Base-by-base conservation (phyloP, 108 stramenopile genomes). In the Nitzschia inconspicua region DNA sequence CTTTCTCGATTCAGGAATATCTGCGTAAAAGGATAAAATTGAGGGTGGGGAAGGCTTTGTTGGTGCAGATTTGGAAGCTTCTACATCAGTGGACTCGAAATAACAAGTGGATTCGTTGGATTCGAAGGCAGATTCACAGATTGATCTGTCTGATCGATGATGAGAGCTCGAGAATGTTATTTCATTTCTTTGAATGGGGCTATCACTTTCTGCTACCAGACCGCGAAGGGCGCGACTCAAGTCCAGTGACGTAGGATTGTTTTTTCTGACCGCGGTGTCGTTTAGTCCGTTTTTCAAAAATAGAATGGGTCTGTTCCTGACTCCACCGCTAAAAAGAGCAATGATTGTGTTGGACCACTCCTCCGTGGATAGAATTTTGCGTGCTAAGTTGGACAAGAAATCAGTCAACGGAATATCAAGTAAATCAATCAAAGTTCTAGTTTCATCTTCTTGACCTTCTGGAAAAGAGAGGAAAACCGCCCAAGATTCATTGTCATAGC, bases 361-460 rank as follows among this genome's bases (percentile, higher is more conserved):
- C 3, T 43, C 47, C 6, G 37, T 47, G 23, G 51, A 30, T 28
- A 60, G 46, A 16, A 47, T 30, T 8, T 13, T 2, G 18, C 3
- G 4, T n/a, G n/a, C n/a, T 6, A 60, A 1, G 2, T 20, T 26
- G 1, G n/a, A 30, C 2, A 47, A 16, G 35, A 60, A 63, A n/a
- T 44, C 57, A 47, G 14, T 32, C 32, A 75, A 65, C 42, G 3
- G 34, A 24, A 9, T 50, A 44, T 78, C 73, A 29, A 82, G 25
- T 9, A 57, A 47, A 23, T 63, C 59, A 1, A 46, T 49, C 3
- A 82, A 47, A 11, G 48, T 78, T 11, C 32, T 32, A 0, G 70
- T 75, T 49, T 82, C 80, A 44, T 82, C 80, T 11, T n/a, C n/a
- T n/a, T 72, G 73, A 5, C 70, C 63, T 18, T 82, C 80, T 22